phyloP scores from a whole-genome alignment of 2,329 filamentous ascomycete genomes.

The Cadophora sp. region DNA sequence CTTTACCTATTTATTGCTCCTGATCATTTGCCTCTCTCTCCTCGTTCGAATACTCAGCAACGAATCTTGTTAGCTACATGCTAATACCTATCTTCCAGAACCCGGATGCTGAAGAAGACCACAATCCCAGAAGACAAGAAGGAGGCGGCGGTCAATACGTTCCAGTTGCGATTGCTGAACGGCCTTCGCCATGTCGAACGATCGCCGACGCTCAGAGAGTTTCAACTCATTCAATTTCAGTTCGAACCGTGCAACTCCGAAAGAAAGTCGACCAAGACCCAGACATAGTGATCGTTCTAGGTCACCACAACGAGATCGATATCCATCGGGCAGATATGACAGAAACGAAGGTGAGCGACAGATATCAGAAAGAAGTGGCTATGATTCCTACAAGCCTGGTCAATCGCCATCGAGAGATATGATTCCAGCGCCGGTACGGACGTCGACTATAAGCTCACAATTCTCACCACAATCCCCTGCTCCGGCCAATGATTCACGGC shows the following conservation, averaged over 20 bases:
- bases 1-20: not conserved
- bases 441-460: not conserved
- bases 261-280: not conserved
- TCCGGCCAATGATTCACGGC: constrained; percentile 2
- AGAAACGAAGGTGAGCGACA: not conserved
- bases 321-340: not conserved
- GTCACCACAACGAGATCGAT: constrained; percentile 1
- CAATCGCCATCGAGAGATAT: constrained; percentile 7
- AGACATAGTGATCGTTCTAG: not conserved
- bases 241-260: not conserved
- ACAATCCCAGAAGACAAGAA: not conserved
- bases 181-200: not conserved
- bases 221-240: not conserved
- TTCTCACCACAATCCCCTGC: not conserved
- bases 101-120: not conserved
- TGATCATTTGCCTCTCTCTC: not conserved
- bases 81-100: not conserved
- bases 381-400: constrained; percentile 9
- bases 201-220: not conserved
- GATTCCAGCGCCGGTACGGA: not conserved
- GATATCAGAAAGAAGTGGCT: not conserved
- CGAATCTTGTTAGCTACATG: not conserved
- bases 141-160: not conserved
- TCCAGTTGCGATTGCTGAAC: not conserved
- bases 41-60: not conserved